Percentiles rank a stretch among this genome's conserved stretches.
Conservation (phyloP, 805 yeast genomes). For the Candida berthetii region DNA sequence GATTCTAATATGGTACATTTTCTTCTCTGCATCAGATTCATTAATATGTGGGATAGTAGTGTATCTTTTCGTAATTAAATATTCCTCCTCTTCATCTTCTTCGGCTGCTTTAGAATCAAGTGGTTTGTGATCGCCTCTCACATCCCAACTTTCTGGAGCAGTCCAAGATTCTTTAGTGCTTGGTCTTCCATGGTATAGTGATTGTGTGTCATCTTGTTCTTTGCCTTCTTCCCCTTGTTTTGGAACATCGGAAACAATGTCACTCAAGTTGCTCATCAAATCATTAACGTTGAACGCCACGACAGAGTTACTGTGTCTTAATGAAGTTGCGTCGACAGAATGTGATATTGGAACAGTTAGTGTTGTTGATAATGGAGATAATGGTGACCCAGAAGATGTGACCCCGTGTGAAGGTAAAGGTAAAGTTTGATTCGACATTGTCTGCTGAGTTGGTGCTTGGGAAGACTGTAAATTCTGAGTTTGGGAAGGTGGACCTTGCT, state of each 20-base stretch:
- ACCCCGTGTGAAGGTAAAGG: too few relatives aligned
- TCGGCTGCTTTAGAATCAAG: constrained; percentile 6
- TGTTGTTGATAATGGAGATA: too few relatives aligned
- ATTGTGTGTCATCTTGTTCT: background rate
- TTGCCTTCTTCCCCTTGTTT: background rate
- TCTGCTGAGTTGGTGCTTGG: too few relatives aligned
- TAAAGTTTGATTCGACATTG: too few relatives aligned
- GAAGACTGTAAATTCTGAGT: too few relatives aligned
- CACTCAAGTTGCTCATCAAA: constrained; percentile 40
- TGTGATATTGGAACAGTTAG: constrained; percentile 1
- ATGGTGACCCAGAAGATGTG: background rate
- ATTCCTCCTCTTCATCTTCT: constrained; percentile 29
- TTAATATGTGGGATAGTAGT: constrained; percentile 25
- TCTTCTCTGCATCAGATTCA: constrained; percentile 23
- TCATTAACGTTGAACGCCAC: constrained; percentile 26
- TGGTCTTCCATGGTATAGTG: background rate
- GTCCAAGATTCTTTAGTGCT: constrained; percentile 33
- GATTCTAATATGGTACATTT: constrained; percentile 54
- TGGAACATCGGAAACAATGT: constrained; percentile 27
- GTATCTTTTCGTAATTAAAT: constrained; percentile 27
- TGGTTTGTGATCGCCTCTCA: constrained; percentile 25
- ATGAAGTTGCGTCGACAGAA: constrained; percentile 7
- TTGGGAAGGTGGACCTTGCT: background rate
- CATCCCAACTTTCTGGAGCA: constrained; percentile 62
- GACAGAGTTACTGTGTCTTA: constrained; percentile 3